Conservation (phyloP, 1,284 basidiomycete species). For the Sutorius eximius region DNA sequence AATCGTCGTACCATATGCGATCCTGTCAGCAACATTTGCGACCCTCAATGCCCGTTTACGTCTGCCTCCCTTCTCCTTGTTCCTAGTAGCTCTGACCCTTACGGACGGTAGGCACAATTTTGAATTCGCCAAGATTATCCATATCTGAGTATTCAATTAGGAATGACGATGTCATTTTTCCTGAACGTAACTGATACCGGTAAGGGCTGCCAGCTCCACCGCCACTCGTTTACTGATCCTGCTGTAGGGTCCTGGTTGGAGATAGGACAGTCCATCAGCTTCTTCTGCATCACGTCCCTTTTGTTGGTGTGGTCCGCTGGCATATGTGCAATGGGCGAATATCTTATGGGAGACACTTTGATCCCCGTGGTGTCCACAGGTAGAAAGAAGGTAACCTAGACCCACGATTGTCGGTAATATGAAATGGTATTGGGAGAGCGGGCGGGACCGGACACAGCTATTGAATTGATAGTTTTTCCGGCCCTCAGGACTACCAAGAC, state of each 20-base stretch:
- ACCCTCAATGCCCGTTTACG: conserved; percentile 63
- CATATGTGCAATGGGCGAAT: conserved; percentile 68
- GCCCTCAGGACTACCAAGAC: too few relatives aligned
- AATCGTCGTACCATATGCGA: conserved; percentile 77
- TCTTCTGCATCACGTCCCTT: conserved; percentile 84
- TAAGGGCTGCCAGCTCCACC: conserved; percentile 22
- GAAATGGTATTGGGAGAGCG: conserved; percentile 1
- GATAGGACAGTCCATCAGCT: conserved; percentile 86
- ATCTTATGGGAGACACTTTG: conserved; percentile 50
- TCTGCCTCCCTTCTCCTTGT: conserved; percentile 75
- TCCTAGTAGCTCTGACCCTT: conserved; percentile 71
- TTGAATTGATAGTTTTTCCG: neutral
- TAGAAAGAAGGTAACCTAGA: conserved; percentile 28
- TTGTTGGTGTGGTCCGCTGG: conserved; percentile 79
- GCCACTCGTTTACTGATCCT: conserved; percentile 16
- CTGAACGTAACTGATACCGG: conserved; percentile 81
- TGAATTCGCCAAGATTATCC: neutral
- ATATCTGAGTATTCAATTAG: conserved; percentile 35
- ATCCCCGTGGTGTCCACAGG: conserved; percentile 15
- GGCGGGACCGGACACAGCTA: conserved; percentile 3
- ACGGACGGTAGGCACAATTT: conserved; percentile 59
- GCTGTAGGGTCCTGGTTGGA: conserved; percentile 78
- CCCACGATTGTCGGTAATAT: conserved; percentile 26
- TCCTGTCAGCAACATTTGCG: conserved; percentile 69
- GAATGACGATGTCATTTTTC: conserved; percentile 83